Evolutionary conservation across 257 asterid species (phyloP).

Genomic region (Solanum sejunctum): DNA sequence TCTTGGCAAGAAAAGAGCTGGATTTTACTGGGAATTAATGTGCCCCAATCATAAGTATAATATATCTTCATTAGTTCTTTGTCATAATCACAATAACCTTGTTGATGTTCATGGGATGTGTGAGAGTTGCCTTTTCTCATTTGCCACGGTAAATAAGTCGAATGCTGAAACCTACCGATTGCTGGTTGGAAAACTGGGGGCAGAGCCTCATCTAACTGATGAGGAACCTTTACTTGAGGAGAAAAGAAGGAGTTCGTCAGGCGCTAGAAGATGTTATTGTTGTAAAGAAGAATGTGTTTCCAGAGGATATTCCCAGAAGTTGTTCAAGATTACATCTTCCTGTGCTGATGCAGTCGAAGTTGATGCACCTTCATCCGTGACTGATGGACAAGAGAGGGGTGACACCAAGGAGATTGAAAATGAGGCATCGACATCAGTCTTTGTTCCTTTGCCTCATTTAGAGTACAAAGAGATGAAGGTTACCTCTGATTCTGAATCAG

Average conservation of each 20-base stretch:
- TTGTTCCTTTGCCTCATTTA: slow-evolving; percentile 12
- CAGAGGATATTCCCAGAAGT: slow-evolving; percentile 8
- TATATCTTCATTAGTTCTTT: slow-evolving; percentile 42
- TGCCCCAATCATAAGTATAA: slow-evolving; percentile 54
- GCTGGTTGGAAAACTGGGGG: slow-evolving; percentile 34
- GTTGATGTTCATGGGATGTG: slow-evolving; percentile 48
- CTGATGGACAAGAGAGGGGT: slow-evolving; percentile 5
- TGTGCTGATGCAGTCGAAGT: slow-evolving; percentile 13
- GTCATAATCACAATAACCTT: slow-evolving; percentile 40
- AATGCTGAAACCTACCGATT: slow-evolving; percentile 36
- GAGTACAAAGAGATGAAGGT: slow-evolving; percentile 20
- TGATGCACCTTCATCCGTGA: slow-evolving; percentile 9
- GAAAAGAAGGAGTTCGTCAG: neutral
- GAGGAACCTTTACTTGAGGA: slow-evolving; percentile 10
- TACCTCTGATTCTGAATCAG: slow-evolving; percentile 25
- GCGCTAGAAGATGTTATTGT: slow-evolving; percentile 30
- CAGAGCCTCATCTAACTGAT: slow-evolving; percentile 10
- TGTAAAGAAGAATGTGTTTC: slow-evolving; percentile 36
- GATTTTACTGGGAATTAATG: slow-evolving; percentile 52
- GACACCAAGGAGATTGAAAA: slow-evolving; percentile 11
- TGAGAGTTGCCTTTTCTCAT: slow-evolving; percentile 50
- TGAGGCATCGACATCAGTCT: slow-evolving; percentile 1
- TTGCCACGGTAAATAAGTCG: slow-evolving; percentile 32
- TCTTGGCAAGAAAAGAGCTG: slow-evolving; percentile 38
- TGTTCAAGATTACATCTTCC: slow-evolving; percentile 11